Evolutionary conservation across 1,284 basidiomycete genomes (phyloP).

Genomic region (Malassezia pachydermatis): DNA sequence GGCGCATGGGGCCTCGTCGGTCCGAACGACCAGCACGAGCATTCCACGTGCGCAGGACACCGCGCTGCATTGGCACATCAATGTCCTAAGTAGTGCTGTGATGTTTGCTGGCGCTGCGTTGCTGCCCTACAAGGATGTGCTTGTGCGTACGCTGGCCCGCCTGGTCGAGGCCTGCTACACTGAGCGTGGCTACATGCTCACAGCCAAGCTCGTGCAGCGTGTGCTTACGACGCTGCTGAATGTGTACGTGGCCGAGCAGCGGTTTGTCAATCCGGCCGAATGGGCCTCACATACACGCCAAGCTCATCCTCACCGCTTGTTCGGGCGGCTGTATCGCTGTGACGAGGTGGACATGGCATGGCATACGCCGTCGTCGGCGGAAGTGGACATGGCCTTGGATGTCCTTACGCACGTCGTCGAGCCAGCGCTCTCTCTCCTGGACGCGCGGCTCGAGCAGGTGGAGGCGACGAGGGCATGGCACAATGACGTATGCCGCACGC

Average conservation of each 20-base stretch:
- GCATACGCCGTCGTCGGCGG: slow-evolving; percentile 67
- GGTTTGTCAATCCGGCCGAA: slow-evolving; percentile 72
- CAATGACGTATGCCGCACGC: slow-evolving; percentile 85
- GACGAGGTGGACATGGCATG: slow-evolving; percentile 75
- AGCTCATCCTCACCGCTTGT: slow-evolving; percentile 62
- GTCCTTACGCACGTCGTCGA: slow-evolving; percentile 62
- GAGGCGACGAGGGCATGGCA: slow-evolving; percentile 57
- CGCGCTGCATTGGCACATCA: slow-evolving; percentile 75
- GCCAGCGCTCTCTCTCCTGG: slow-evolving; percentile 53
- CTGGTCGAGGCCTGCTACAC: slow-evolving; percentile 71
- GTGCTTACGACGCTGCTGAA: slow-evolving; percentile 66
- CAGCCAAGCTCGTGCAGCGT: slow-evolving; percentile 68
- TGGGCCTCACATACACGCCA: slow-evolving; percentile 73
- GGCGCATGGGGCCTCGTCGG: slow-evolving; percentile 80
- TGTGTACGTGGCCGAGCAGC: slow-evolving; percentile 69
- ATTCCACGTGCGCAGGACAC: slow-evolving; percentile 78
- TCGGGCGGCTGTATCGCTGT: slow-evolving; percentile 73
- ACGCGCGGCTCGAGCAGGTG: slow-evolving; percentile 12
- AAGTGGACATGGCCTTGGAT: slow-evolving; percentile 72
- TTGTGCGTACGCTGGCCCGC: slow-evolving; percentile 61
- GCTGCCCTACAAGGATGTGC: slow-evolving; percentile 59
- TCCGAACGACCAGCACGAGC: slow-evolving; percentile 74
- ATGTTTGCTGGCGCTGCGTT: slow-evolving; percentile 48
- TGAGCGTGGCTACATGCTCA: slow-evolving; percentile 78
- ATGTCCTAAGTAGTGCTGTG: slow-evolving; percentile 40